Evolutionary conservation across 805 yeast species (phyloP).

Genomic region (Nematodospora valgi): DNA sequence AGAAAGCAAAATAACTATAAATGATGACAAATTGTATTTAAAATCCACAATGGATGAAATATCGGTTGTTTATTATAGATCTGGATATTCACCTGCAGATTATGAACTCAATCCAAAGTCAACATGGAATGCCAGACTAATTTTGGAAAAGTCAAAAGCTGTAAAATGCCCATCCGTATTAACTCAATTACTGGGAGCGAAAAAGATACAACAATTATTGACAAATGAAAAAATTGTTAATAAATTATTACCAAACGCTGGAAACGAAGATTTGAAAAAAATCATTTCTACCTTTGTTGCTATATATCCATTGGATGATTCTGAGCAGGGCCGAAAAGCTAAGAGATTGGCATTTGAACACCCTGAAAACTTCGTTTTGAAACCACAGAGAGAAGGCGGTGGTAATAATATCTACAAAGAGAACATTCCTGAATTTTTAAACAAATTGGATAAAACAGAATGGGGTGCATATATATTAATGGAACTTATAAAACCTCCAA

Average conservation of each 20-base stretch:
- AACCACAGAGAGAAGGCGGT: conserved; percentile 99
- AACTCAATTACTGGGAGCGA: conserved; percentile 90
- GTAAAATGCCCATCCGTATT: conserved; percentile 88
- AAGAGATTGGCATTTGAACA: conserved; percentile 60
- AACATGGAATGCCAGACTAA: conserved; percentile 76
- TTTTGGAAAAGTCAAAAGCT: conserved; percentile 71
- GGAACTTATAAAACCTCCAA: conserved; percentile 87
- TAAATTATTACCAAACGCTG: conserved; percentile 41
- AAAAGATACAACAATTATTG: conserved; percentile 87
- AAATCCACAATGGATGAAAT: conserved; percentile 63
- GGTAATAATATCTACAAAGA: conserved; percentile 91
- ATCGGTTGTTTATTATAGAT: conserved; percentile 84
- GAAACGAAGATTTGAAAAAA: conserved; percentile 22
- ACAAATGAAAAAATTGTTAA: conserved; percentile 51
- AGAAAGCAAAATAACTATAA: conserved; percentile 37
- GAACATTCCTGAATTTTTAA: conserved; percentile 74
- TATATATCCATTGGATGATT: conserved; percentile 81
- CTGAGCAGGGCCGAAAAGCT: conserved; percentile 60
- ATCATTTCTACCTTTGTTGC: conserved; percentile 70
- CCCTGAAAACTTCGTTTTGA: conserved; percentile 77
- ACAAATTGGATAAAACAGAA: conserved; percentile 54
- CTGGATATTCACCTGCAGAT: conserved; percentile 86
- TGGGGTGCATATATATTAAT: conserved; percentile 92
- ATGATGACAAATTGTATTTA: conserved; percentile 48
- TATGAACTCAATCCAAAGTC: conserved; percentile 50